Conservation (phyloP, 2,329 filamentous ascomycete species). For the Kalmusia sp. region DNA sequence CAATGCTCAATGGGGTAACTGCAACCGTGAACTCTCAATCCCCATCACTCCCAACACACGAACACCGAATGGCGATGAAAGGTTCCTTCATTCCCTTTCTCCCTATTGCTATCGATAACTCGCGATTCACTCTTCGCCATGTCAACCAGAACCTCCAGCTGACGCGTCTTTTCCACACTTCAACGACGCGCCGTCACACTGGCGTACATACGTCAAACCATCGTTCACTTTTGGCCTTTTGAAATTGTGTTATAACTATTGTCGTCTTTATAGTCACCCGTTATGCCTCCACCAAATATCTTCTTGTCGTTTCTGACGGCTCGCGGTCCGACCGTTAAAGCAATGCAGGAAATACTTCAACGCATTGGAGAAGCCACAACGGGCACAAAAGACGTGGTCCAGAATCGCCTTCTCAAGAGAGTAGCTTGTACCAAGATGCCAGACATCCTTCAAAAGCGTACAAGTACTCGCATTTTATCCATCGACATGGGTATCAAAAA, state of each 20-base stretch:
- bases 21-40: neutral
- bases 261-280: neutral
- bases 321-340: conserved; percentile 50
- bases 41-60: neutral
- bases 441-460: neutral
- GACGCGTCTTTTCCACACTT: neutral
- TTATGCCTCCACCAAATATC: conserved; percentile 1
- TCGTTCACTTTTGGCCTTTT: neutral
- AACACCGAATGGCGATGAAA: neutral
- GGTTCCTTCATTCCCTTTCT: neutral
- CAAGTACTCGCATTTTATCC: conserved; percentile 67
- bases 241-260: neutral
- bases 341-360: conserved; percentile 66
- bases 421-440: conserved; percentile 22
- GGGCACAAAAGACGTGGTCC: conserved; percentile 66
- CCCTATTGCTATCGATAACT: neutral
- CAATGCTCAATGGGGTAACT: conserved; percentile 2
- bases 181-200: neutral
- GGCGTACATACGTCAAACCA: neutral
- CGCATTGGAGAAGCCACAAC: conserved; percentile 65
- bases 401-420: conserved; percentile 57
- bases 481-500: conserved; percentile 88
- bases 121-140: no score
- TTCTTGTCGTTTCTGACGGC: conserved; percentile 11
- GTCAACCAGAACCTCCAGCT: neutral